These are phyloP conservation scores for Claviceps lovelessii DNA, from an alignment of 2,329 filamentous ascomycete species.

Conservation along the genomic window DNA sequence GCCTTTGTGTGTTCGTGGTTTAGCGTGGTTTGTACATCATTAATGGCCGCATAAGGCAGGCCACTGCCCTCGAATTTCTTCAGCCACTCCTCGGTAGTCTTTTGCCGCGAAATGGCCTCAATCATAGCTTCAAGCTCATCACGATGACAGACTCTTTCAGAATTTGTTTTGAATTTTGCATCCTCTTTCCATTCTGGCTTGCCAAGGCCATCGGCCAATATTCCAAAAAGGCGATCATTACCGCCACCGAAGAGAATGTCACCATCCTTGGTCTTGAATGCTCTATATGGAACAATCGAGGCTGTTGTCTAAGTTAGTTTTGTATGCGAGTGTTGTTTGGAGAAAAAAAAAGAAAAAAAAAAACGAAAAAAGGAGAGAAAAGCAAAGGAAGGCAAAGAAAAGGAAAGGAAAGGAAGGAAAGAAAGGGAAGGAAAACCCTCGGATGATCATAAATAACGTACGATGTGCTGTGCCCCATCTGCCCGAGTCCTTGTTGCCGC, in stretches of 20 bases:
- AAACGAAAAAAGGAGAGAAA: background rate
- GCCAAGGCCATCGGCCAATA: slow-evolving; percentile 46
- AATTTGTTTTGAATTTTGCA: slow-evolving; percentile 45
- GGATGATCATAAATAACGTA: slow-evolving; percentile 22
- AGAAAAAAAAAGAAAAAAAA: no score
- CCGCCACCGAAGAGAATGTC: slow-evolving; percentile 56
- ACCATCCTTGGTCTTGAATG: slow-evolving; percentile 62
- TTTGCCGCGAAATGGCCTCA: slow-evolving; percentile 56
- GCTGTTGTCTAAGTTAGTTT: slow-evolving; percentile 32
- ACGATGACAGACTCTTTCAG: slow-evolving; percentile 54
- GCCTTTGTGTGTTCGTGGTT: slow-evolving; percentile 75
- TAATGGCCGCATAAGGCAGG: slow-evolving; percentile 85
- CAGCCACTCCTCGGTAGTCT: slow-evolving; percentile 81
- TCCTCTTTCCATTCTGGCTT: slow-evolving; percentile 46
- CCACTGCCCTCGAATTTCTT: slow-evolving; percentile 76
- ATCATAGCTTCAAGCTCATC: slow-evolving; percentile 64
- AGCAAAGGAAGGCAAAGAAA: no score
- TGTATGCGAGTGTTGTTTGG: background rate
- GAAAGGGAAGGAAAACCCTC: no score
- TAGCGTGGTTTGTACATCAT: slow-evolving; percentile 75
- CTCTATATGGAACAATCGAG: slow-evolving; percentile 92
- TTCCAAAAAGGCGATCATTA: slow-evolving; percentile 55
- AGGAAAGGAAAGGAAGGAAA: no score
- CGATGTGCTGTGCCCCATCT: slow-evolving; percentile 95
- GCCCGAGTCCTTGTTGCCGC: slow-evolving; percentile 72